A percentile compares a stretch with the other conserved stretches of the same genome.
These are phyloP conservation scores for Ophiostoma perfectum DNA, from an alignment of 2,329 filamentous ascomycete species.

Conservation along the genomic window DNA sequence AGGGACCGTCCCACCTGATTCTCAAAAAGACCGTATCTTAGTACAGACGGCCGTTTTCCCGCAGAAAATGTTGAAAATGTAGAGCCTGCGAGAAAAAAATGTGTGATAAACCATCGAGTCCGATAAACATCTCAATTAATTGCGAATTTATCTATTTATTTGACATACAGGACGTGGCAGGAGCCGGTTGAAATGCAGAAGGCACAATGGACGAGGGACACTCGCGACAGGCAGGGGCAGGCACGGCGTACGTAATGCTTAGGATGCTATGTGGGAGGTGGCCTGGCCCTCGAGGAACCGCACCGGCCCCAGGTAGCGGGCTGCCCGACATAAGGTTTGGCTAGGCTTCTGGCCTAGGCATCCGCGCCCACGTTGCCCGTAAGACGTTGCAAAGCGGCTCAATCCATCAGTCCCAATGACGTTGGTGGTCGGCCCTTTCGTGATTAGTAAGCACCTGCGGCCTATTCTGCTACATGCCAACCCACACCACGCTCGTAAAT, in stretches of 20 bases:
- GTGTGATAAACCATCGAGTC: too few relatives aligned
- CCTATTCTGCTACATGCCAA: neutral
- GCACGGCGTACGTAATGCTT: neutral
- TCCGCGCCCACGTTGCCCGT: constrained; percentile 9
- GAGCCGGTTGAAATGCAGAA: neutral
- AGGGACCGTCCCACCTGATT: neutral
- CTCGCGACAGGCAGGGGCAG: too few relatives aligned
- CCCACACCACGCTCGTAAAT: neutral
- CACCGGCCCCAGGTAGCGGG: neutral
- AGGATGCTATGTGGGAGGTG: neutral
- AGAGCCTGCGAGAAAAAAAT: neutral
- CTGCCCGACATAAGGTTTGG: constrained; percentile 4
- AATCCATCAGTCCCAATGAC: neutral
- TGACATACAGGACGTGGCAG: neutral
- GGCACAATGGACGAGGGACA: neutral
- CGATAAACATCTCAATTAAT: neutral
- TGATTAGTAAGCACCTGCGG: neutral
- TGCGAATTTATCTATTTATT: neutral
- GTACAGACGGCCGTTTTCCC: neutral
- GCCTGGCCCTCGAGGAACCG: neutral
- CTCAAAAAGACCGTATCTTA: neutral
- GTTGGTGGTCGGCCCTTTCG: neutral
- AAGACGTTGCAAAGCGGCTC: constrained; percentile 6
- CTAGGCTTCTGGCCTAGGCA: neutral
- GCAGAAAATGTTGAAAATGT: neutral